Evolutionary conservation across 2,329 filamentous ascomycete species (phyloP).

Genomic region (Claviceps spartinae): DNA sequence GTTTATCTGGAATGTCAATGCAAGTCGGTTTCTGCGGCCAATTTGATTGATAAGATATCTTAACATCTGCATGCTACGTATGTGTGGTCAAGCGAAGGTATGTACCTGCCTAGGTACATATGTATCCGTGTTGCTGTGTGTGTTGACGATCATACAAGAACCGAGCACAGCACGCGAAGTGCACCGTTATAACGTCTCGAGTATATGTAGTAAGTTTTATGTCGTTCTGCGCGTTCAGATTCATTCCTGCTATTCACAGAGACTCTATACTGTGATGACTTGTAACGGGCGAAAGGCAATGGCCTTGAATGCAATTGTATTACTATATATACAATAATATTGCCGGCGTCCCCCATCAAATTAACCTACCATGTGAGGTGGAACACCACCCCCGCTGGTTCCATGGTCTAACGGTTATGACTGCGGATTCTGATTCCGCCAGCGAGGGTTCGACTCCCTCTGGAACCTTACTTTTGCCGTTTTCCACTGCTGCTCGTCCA

Average conservation of each 20-base stretch:
- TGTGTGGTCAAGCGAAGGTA: background rate
- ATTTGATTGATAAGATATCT: conserved; percentile 8
- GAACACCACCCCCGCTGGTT: conserved; percentile 15
- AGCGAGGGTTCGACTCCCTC: conserved; percentile 24
- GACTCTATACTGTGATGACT: no score
- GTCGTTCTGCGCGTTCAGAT: no score
- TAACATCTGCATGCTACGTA: background rate
- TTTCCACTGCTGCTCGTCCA: background rate
- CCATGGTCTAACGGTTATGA: conserved; percentile 25
- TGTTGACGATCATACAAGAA: no score
- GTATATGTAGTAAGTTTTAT: no score
- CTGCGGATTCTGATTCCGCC: conserved; percentile 24
- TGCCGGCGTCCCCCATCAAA: background rate
- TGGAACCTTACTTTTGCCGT: conserved; percentile 17
- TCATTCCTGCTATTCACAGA: no score
- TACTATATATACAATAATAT: background rate
- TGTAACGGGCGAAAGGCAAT: no score
- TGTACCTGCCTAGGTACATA: background rate
- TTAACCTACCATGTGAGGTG: conserved; percentile 13
- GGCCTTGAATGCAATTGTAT: no score
- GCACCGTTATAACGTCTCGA: no score
- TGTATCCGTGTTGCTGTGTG: background rate
- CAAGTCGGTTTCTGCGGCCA: background rate
- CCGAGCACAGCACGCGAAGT: no score
- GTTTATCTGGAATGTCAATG: background rate